Conservation (phyloP, 1,284 basidiomycete genomes). For the Ceratobasidium sp. region DNA sequence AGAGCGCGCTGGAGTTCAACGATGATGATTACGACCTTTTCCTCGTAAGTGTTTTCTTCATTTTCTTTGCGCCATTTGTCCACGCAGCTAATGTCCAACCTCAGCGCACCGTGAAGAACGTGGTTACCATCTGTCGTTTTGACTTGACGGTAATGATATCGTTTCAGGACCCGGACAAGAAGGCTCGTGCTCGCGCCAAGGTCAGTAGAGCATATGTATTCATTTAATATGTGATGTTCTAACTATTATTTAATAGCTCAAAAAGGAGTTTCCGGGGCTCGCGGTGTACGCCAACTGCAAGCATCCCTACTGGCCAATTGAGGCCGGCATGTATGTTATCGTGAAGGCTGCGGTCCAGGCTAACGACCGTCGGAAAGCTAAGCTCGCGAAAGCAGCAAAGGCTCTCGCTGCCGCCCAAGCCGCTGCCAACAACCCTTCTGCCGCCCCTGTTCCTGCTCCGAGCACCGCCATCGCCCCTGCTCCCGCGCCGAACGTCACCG, state of each 20-base stretch:
- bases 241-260: background rate
- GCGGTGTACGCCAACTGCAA: background rate
- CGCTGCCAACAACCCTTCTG: too few species aligned
- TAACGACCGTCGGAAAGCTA: background rate
- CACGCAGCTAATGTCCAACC: background rate
- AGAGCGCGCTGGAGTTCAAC: background rate
- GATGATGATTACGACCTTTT: background rate
- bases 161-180: background rate
- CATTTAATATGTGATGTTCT: background rate
- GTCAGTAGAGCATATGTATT: background rate
- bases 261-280: constrained; percentile 1
- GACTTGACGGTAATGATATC: background rate
- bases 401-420: too few species aligned
- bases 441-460: too few species aligned
- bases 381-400: background rate
- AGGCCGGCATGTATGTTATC: background rate
- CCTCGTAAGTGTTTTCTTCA: background rate
- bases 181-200: background rate
- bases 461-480: too few species aligned
- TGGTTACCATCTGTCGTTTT: background rate
- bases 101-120: background rate
- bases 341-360: background rate
- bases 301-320: background rate
- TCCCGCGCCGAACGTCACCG: too few species aligned
- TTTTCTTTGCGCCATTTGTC: background rate